phyloP scores from a whole-genome alignment of 306 rosid genomes.

The Trifolium subterraneum region DNA sequence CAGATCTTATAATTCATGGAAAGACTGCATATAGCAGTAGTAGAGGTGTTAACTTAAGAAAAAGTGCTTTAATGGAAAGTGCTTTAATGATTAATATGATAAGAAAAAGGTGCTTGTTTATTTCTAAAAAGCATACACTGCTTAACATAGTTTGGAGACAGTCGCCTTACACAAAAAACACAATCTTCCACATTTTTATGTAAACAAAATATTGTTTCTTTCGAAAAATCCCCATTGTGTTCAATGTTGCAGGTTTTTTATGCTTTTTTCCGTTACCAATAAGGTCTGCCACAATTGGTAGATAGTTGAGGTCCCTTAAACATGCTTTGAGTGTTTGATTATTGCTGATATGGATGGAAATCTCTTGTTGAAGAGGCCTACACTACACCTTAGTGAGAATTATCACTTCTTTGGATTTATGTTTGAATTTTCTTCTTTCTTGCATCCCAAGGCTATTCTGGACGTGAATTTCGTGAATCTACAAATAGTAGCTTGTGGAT shows the following conservation, averaged over 20 bases:
- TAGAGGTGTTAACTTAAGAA: background rate
- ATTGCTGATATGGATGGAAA: background rate
- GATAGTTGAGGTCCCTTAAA: background rate
- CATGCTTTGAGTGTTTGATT: background rate
- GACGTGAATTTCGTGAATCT: background rate
- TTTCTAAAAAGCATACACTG: background rate
- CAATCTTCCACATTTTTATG: background rate
- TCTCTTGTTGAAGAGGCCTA: background rate
- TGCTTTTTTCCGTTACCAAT: background rate
- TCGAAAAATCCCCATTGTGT: background rate
- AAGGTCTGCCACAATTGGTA: background rate
- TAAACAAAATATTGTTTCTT: background rate
- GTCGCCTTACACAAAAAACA: background rate
- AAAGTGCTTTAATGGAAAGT: background rate
- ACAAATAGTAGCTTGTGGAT: background rate
- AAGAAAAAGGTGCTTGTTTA: background rate
- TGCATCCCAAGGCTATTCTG: too few relatives aligned
- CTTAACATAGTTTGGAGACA: background rate
- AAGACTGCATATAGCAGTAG: background rate
- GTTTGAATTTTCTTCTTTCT: background rate
- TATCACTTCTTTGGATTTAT: background rate
- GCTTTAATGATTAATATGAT: slow-evolving; percentile 3
- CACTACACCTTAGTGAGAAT: background rate
- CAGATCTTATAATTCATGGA: background rate
- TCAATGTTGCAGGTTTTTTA: background rate